Base-by-base conservation (phyloP, 352 stramenopile genomes). In the Globisporangium canariense region DNA sequence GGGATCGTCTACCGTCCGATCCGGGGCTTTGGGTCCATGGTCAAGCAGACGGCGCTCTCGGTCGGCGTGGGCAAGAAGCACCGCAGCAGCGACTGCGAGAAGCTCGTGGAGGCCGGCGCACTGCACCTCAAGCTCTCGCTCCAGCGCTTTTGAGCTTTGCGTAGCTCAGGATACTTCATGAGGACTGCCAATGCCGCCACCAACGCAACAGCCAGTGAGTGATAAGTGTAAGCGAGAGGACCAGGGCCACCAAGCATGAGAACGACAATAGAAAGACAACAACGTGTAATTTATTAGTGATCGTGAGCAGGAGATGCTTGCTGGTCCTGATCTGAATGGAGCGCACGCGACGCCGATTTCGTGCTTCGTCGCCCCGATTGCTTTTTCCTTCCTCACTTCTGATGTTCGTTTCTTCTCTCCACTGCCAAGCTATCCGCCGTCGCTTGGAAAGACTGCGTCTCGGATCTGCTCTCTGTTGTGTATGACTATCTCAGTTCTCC, bases 1-100 rank as follows among this genome's bases (percentile, higher is more conserved):
- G 84, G 84, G 32, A 79, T 89, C 14, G 75, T 93, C 28, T 89
- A 88, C 45, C 79, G 77, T 5, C 84, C 84, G 9, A 89, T 91
- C 55, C 80, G 88, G 54, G 84, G 84, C 4, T 68, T 93, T 43
- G 83, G 83, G 14, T 78, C 73, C 1, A 93, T 92, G 83, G 79
- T 90, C 43, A 91, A 89, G 52, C 78, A 93, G 67, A 91, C 83
- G 0, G 85, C 78, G 6, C 66, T 86, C 10, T 88, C 79, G 4
- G 80, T 91, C 8, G 82, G 84, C 2, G 71, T 88, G 3, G 71
- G 71, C 25, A 82, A 73, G 46, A 90, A 89, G 36, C 56, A 68
- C 55, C 78, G 71, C 60, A 71, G 70, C 40, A 76, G 68, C 38
- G 64, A 69, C 1, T 60, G 62, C 51, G 77, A 90, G n/a, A 74